Evolutionary conservation across 352 stramenopile species (phyloP), one percentile per base, ranked within the genome.

Genomic region (Globisporangium viniferum): DNA sequence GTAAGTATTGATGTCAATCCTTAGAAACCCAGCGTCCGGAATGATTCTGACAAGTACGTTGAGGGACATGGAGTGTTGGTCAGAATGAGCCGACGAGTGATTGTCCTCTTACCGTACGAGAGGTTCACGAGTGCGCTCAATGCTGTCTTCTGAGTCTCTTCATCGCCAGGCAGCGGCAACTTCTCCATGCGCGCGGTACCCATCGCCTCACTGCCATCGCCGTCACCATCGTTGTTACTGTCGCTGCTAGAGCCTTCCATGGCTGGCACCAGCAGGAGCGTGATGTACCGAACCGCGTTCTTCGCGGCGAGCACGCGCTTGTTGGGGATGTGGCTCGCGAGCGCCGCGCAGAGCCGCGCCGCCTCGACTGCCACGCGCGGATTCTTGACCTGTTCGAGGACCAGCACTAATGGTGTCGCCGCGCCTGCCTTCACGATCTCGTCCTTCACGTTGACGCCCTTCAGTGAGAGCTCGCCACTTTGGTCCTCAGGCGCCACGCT

Each of bases 301-400:
- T 92, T 93, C 12, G 85, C 78, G 10, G 85, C 81, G 4, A 93
- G 64, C 1, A 86, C 75, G 10, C 82, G 82, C 60, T 93, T 93
- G 71, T 92, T 93, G 3, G 80, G 74, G 15, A 86, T 62, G 35
- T 78, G 77, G 9, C 56, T 67, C 8, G 73, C 81, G 18, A 93
- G 70, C 14, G 82, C 78, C 15, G 83, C 82, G 59, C 84, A 88
- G 24, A 93, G 67, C 2, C 86, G 77, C 5, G 75, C 66, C 2
- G 81, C 83, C 63, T 93, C 82, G 3, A 78, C 71, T 3, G 90
- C 70, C 33, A 93, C 74, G 53, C 79, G 77, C 60, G 79, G 70
- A 54, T 93, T 93, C 22, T 59, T 59, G 2, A 63, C 75, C 22
- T 67, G 65, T 29, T 89, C 79, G 5, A 91, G 67, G 35, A 93